Evolutionary conservation across 2,329 filamentous ascomycete genomes (phyloP).

Genomic region (Laburnicola sp.): DNA sequence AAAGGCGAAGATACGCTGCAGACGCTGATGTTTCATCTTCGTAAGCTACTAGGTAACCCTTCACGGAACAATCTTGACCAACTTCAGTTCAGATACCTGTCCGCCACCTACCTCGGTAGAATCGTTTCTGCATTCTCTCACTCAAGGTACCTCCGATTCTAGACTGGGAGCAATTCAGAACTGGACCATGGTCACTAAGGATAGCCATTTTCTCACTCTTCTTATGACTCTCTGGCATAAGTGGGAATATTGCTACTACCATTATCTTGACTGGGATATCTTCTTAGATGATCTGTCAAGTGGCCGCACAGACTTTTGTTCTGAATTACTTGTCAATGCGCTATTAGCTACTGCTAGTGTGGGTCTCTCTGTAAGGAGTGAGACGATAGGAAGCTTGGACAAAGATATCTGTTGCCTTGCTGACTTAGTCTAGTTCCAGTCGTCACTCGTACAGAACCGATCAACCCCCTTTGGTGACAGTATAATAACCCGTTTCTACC

Average conservation of each 20-base stretch:
- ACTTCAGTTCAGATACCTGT: constrained; percentile 34
- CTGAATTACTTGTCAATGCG: constrained; percentile 35
- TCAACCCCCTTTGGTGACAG: constrained; percentile 32
- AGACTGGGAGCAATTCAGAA: constrained; percentile 21
- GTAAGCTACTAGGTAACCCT: constrained; percentile 21
- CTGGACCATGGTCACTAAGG: constrained; percentile 31
- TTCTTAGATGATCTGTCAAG: constrained; percentile 35
- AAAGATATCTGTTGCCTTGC: not conserved
- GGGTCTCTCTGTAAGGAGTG: no score
- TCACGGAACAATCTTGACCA: constrained; percentile 30
- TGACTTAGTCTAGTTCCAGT: constrained; percentile 27
- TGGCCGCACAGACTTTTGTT: constrained; percentile 32
- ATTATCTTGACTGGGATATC: constrained; percentile 36
- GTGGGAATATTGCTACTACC: constrained; percentile 34
- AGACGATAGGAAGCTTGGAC: not conserved
- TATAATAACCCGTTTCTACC: constrained; percentile 33
- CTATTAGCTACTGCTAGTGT: constrained; percentile 37
- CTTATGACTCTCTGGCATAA: constrained; percentile 32
- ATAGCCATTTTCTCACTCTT: constrained; percentile 23
- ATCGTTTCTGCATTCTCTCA: constrained; percentile 19
- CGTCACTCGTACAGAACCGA: constrained; percentile 30
- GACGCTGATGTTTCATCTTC: constrained; percentile 32
- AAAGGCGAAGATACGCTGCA: constrained; percentile 30
- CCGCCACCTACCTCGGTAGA: constrained; percentile 27
- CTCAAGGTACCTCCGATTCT: constrained; percentile 16